Evolutionary conservation across 2,329 filamentous ascomycete species (phyloP).

Genomic region (Sclerotinia glacialis): DNA sequence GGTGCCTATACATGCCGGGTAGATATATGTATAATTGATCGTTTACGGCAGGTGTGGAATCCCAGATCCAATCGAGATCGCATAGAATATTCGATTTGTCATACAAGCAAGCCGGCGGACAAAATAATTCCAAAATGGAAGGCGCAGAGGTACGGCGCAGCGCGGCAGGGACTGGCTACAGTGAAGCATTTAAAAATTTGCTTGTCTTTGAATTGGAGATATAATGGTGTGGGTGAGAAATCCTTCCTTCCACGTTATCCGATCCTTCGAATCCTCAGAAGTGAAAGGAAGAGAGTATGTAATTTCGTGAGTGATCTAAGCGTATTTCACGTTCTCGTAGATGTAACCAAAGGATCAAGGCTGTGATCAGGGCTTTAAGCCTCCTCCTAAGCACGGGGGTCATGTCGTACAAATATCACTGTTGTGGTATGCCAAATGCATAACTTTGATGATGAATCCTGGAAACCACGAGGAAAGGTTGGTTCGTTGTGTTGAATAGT

Average conservation of each 20-base stretch:
- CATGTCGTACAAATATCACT: constrained; percentile 17
- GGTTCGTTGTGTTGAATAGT: constrained; percentile 19
- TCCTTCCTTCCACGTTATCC: constrained; percentile 1
- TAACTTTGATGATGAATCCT: constrained; percentile 13
- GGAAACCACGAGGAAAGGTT: constrained; percentile 20
- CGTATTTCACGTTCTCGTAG: constrained; percentile 12
- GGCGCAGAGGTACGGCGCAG: background rate
- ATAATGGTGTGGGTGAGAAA: background rate
- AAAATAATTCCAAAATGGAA: background rate
- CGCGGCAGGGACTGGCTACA: constrained; percentile 7
- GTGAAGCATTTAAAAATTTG: constrained; percentile 5
- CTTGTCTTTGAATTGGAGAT: background rate
- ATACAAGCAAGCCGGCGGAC: constrained; percentile 1
- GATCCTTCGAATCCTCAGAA: constrained; percentile 13
- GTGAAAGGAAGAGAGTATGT: background rate
- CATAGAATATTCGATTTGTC: constrained; percentile 17
- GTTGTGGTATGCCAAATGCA: constrained; percentile 17
- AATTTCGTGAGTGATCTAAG: constrained; percentile 14
- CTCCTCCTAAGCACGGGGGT: constrained; percentile 16
- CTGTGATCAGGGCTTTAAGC: constrained; percentile 16
- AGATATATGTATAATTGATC: constrained; percentile 6
- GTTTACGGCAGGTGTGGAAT: constrained; percentile 4
- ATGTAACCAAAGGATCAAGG: constrained; percentile 6
- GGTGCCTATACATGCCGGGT: background rate
- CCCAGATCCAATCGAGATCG: background rate